A percentile compares a stretch with the other conserved stretches of the same genome.
These are phyloP conservation scores for Gelatoporia subvermispora DNA, from an alignment of 768 basidiomycete genomes.

Conservation along the genomic window DNA sequence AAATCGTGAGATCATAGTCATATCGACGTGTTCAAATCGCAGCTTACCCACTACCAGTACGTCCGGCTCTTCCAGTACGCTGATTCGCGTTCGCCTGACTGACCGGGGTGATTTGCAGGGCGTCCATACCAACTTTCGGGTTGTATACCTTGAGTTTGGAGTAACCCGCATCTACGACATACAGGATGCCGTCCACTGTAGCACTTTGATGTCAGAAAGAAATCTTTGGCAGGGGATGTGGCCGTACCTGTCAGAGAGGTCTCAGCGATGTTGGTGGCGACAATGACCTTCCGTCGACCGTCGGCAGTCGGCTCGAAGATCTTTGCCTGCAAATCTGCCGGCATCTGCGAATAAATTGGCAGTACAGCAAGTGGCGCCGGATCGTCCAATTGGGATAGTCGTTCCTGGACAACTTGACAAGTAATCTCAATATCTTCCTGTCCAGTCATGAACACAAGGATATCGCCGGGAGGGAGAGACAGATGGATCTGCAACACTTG, in stretches of 20 bases:
- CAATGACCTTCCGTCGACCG: slow-evolving; percentile 93
- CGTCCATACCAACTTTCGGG: slow-evolving; percentile 99
- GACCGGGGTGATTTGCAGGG: slow-evolving; percentile 97
- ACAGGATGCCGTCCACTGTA: slow-evolving; percentile 93
- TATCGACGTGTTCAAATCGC: no score
- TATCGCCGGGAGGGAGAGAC: slow-evolving; percentile 88
- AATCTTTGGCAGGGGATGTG: not conserved
- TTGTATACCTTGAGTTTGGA: slow-evolving; percentile 99
- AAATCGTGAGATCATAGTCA: not conserved
- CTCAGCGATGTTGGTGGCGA: slow-evolving; percentile 98
- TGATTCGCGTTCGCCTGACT: slow-evolving; percentile 98
- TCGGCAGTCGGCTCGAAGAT: slow-evolving; percentile 95
- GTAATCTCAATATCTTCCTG: slow-evolving; percentile 99
- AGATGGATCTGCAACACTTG: slow-evolving; percentile 96
- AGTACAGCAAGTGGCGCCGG: slow-evolving; percentile 84
- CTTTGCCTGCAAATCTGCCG: slow-evolving; percentile 96
- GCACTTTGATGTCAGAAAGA: slow-evolving; percentile 6
- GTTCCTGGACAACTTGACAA: slow-evolving; percentile 91
- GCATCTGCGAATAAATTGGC: slow-evolving; percentile 99
- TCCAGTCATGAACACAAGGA: slow-evolving; percentile 98
- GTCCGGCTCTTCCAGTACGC: slow-evolving; percentile 91
- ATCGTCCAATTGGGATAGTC: slow-evolving; percentile 87
- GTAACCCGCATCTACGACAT: slow-evolving; percentile 94
- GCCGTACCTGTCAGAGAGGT: slow-evolving; percentile 84
- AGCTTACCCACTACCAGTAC: slow-evolving; percentile 88